A percentile compares a stretch with the other conserved stretches of the same genome.
Conservation (phyloP, 441 rosid genomes). For the Erysimum pusillum region DNA sequence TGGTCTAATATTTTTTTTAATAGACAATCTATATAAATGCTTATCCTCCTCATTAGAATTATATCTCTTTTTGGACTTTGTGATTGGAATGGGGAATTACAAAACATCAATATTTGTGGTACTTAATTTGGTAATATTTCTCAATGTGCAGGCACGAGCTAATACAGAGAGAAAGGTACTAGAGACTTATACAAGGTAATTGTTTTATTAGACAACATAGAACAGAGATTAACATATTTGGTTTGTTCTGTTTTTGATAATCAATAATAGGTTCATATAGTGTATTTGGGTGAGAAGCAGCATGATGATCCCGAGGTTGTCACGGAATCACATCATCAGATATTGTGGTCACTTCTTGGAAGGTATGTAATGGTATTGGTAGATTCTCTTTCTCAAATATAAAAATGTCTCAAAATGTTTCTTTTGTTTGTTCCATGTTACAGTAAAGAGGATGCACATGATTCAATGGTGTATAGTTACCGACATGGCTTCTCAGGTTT, state of each 20-base stretch:
- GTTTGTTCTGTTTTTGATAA: conserved; percentile 14
- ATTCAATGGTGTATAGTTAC: conserved; percentile 64
- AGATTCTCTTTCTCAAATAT: background rate
- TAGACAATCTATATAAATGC: conserved; percentile 5
- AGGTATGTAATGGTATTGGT: conserved; percentile 10
- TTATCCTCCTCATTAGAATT: background rate
- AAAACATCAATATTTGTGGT: background rate
- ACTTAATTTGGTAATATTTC: conserved; percentile 13
- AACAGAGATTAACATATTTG: background rate
- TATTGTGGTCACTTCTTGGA: conserved; percentile 43
- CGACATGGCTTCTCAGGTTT: conserved; percentile 75
- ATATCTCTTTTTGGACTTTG: background rate
- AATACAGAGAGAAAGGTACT: conserved; percentile 28
- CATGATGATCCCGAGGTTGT: conserved; percentile 41
- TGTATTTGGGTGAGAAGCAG: conserved; percentile 41
- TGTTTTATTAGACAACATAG: background rate
- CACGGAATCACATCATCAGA: conserved; percentile 40
- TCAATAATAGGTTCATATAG: conserved; percentile 42
- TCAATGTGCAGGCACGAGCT: conserved; percentile 25
- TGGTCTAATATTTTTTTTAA: background rate
- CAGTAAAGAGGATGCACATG: conserved; percentile 62
- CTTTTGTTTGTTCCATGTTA: background rate
- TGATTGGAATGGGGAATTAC: conserved; percentile 18
- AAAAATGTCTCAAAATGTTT: background rate
- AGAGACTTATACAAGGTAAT: background rate